Evolutionary conservation across 768 basidiomycete genomes (phyloP).

Genomic region (Phaeotremella skinneri): DNA sequence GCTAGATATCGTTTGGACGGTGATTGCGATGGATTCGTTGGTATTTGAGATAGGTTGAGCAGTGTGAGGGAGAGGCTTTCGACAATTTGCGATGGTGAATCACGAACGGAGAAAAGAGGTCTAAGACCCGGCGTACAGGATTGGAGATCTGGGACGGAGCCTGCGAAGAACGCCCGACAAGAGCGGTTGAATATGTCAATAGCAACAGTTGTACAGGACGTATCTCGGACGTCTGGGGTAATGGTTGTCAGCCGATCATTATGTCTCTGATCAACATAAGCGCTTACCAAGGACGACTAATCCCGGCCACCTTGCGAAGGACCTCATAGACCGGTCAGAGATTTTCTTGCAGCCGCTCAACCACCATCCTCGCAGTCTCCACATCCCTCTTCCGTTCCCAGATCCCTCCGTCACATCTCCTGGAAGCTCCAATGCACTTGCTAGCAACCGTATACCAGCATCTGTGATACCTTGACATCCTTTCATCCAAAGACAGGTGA

Average conservation of each 20-base stretch:
- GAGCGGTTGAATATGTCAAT: conserved; percentile 37
- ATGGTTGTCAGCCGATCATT: not conserved
- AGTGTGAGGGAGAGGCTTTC: conserved; percentile 20
- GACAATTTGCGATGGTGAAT: conserved; percentile 14
- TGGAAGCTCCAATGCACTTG: conserved; percentile 33
- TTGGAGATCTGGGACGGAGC: conserved; percentile 31
- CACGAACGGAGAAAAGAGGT: conserved; percentile 21
- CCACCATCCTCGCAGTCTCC: conserved; percentile 34
- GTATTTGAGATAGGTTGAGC: not conserved
- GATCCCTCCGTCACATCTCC: conserved; percentile 8
- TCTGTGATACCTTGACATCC: conserved; percentile 32
- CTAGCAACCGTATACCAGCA: conserved; percentile 25
- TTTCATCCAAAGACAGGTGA: conserved; percentile 36
- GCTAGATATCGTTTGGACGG: not conserved
- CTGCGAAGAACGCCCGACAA: conserved; percentile 19
- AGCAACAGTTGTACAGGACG: conserved; percentile 32
- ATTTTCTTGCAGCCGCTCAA: conserved; percentile 29
- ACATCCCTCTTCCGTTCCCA: conserved; percentile 29
- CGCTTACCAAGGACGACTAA: conserved; percentile 37
- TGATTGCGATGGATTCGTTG: not conserved
- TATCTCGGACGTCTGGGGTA: conserved; percentile 35
- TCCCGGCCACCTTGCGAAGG: conserved; percentile 40
- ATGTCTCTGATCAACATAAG: not conserved
- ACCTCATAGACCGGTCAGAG: conserved; percentile 27
- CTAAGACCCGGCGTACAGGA: conserved; percentile 32